Base-by-base conservation (phyloP, 352 stramenopile species). In the Phytophthora capsici region DNA sequence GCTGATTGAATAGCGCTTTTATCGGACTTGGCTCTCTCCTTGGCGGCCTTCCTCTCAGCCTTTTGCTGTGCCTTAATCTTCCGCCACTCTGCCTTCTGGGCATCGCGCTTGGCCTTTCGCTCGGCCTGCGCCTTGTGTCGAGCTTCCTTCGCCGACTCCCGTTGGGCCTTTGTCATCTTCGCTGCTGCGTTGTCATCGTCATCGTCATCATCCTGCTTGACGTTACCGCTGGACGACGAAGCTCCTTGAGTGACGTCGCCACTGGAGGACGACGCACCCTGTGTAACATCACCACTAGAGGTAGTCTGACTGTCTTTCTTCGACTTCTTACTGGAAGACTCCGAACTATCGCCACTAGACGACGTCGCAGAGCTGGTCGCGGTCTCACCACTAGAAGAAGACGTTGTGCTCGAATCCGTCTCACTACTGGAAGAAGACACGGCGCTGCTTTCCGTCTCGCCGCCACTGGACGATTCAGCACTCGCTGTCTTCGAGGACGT, bases 1-100 rank as follows among this genome's bases (percentile, higher is more conserved):
- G 48, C 49, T 34, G 52, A 60, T 30, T 63, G 66, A 56, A 65
- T 60, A 14, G 54, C 66, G 25, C 66, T 73, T 13, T 34, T 61
- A 17, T 66, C 54, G 2, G 65, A 65, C 26, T 57, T 63, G 1
- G 22, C 59, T 36, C 59, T 59, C 40, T 49, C 52, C 26, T 73
- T 69, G 20, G 66, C 53, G 16, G 66, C 66, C 48, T 73, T 66
- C 34, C 37, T 41, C 17, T 65, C 66, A 26, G 52, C 59, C 47
- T 66, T 73, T 25, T 73, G 59, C 28, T 73, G 46, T 2, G 61
- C 59, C 46, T 66, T 73, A 23, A 70, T 64, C 52, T 64, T 73
- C 2, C 65, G 65, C 65, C 65, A 73, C 22, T 67, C 53, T 38
- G 48, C 26, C 23, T 75, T 75, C 36, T 64, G 34, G 1, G 55